A percentile compares a stretch with the other conserved stretches of the same genome.
Conservation (phyloP, 441 rosid genomes). For the Biscutella laevigata region DNA sequence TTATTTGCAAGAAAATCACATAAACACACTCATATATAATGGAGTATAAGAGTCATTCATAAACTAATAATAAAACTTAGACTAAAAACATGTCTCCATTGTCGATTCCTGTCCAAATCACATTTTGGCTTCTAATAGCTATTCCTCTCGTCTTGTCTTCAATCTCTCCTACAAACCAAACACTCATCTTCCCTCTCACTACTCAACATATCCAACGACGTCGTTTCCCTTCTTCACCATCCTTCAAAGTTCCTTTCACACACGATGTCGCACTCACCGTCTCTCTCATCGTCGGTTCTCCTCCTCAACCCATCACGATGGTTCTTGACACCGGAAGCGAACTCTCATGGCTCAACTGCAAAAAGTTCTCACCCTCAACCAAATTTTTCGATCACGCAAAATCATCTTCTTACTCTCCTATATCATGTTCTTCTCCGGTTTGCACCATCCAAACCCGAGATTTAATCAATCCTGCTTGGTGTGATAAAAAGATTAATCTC, state of each 20-base stretch:
- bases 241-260: conserved; percentile 42
- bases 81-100: too few species aligned
- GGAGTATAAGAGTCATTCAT: too few species aligned
- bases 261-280: conserved; percentile 58
- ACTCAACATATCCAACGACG: conserved; percentile 19
- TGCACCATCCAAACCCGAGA: conserved; percentile 37
- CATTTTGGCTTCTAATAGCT: conserved; percentile 23
- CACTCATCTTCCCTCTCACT: conserved; percentile 39
- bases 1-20: background rate
- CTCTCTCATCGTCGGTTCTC: conserved; percentile 44
- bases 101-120: conserved; percentile 17
- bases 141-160: conserved; percentile 16
- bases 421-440: conserved; percentile 39
- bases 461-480: conserved; percentile 31
- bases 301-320: conserved; percentile 45
- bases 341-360: conserved; percentile 54
- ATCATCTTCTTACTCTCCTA: conserved; percentile 34
- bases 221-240: conserved; percentile 12
- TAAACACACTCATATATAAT: background rate
- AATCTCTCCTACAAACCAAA: conserved; percentile 26
- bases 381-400: conserved; percentile 29
- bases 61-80: too few species aligned
- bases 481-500: conserved; percentile 31
- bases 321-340: conserved; percentile 63
- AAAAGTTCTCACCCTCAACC: conserved; percentile 13